phyloP scores from a whole-genome alignment of 2,329 filamentous ascomycete species.

The Acephala macrosclerotiorum region DNA sequence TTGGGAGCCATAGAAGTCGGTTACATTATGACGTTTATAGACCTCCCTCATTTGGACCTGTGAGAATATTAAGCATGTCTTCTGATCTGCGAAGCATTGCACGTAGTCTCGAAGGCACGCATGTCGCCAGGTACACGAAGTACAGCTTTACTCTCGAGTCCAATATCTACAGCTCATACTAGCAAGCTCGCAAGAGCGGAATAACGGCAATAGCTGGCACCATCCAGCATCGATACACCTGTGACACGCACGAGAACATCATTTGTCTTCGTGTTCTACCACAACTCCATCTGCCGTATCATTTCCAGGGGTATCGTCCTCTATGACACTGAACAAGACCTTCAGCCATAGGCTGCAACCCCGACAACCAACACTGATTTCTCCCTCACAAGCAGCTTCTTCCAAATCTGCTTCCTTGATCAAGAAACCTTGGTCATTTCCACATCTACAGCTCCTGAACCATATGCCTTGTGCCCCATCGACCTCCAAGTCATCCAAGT shows the following conservation, averaged over 20 bases:
- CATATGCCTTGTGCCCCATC: constrained; percentile 57
- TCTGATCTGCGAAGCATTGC: background rate
- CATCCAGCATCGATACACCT: background rate
- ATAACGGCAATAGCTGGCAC: background rate
- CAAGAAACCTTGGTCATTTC: constrained; percentile 66
- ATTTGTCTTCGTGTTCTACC: background rate
- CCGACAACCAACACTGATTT: constrained; percentile 68
- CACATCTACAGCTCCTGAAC: constrained; percentile 68
- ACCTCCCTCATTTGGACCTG: background rate
- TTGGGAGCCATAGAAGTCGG: constrained; percentile 46
- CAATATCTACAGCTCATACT: background rate
- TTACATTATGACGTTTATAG: constrained; percentile 29
- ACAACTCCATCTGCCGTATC: background rate
- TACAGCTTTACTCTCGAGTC: background rate
- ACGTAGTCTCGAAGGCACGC: background rate
- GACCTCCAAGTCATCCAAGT: constrained; percentile 68
- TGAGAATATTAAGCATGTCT: background rate
- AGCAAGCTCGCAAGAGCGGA: background rate
- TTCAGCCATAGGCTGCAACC: constrained; percentile 73
- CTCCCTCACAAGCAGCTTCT: constrained; percentile 63
- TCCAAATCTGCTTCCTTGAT: constrained; percentile 67
- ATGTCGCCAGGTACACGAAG: background rate
- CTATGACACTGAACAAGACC: constrained; percentile 67
- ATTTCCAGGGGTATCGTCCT: constrained; percentile 32
- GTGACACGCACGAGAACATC: constrained; percentile 1